These are phyloP conservation scores for Calonectria henricotiae DNA, from an alignment of 2,329 filamentous ascomycete genomes.

Conservation along the genomic window DNA sequence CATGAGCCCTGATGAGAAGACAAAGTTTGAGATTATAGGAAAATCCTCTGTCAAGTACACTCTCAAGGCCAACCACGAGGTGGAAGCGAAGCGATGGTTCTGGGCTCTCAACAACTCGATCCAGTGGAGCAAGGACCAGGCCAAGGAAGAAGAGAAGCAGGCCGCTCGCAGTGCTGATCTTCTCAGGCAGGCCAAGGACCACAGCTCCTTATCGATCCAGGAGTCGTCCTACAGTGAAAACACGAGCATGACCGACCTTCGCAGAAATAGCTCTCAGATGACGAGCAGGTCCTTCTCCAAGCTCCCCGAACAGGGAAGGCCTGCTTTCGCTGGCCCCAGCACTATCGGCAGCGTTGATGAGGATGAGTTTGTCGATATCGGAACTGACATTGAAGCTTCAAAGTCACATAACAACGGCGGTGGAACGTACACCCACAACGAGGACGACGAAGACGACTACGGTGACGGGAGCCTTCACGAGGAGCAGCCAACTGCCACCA, in stretches of 20 bases:
- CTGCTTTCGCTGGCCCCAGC: conserved; percentile 61
- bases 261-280: conserved; percentile 65
- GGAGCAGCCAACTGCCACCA: conserved; percentile 81
- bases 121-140: conserved; percentile 98
- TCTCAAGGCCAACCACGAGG: conserved; percentile 96
- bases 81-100: conserved; percentile 98
- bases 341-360: conserved; percentile 68
- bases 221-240: conserved; percentile 68
- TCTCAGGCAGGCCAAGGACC: conserved; percentile 85
- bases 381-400: conserved; percentile 63
- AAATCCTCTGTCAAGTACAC: conserved; percentile 99
- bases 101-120: conserved; percentile 99
- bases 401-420: conserved; percentile 56
- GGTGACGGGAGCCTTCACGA: conserved; percentile 82
- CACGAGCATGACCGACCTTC: conserved; percentile 67
- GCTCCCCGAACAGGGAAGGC: conserved; percentile 54
- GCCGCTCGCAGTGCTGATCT: conserved; percentile 82
- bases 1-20: conserved; percentile 98
- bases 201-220: conserved; percentile 67
- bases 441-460: conserved; percentile 85
- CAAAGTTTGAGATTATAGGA: conserved; percentile 96
- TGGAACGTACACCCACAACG: conserved; percentile 57
- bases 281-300: conserved; percentile 53
- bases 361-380: conserved; percentile 68
- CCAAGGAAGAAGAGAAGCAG: conserved; percentile 88